A percentile compares a stretch with the other conserved stretches of the same genome.
phyloP scores from a whole-genome alignment of 2,329 filamentous ascomycete species.

The Rugonectria rugulosa region DNA sequence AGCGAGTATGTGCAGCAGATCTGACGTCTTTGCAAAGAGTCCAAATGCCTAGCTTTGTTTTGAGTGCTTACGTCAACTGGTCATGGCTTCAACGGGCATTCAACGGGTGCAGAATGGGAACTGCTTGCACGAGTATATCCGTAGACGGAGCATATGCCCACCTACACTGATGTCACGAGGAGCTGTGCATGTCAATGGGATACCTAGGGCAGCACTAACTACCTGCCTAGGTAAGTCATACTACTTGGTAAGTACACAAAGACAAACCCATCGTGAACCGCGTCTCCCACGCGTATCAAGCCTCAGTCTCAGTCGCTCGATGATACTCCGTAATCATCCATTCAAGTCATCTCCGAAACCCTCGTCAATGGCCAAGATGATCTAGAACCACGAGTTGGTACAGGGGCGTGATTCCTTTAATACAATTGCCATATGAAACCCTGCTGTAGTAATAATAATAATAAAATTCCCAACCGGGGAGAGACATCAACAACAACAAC shows the following conservation, averaged over 20 bases:
- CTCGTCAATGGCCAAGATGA: conserved; percentile 17
- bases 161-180: no score
- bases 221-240: no score
- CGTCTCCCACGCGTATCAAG: not conserved
- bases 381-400: conserved; percentile 3
- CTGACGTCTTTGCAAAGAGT: no score
- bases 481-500: not conserved
- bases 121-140: not conserved
- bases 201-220: no score
- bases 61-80: conserved; percentile 8
- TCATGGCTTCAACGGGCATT: not conserved
- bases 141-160: no score
- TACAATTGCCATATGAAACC: no score
- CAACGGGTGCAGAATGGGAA: no score
- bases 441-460: not conserved
- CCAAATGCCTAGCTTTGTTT: no score
- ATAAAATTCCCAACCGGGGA: not conserved
- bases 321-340: not conserved
- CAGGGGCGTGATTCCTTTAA: no score
- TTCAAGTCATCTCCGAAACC: conserved; percentile 27
- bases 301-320: not conserved
- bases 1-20: not conserved
- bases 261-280: no score
- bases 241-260: no score
- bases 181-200: no score